These are phyloP conservation scores for Syzygium jambos DNA, from an alignment of 345 rosid genomes.

Conservation along the genomic window DNA sequence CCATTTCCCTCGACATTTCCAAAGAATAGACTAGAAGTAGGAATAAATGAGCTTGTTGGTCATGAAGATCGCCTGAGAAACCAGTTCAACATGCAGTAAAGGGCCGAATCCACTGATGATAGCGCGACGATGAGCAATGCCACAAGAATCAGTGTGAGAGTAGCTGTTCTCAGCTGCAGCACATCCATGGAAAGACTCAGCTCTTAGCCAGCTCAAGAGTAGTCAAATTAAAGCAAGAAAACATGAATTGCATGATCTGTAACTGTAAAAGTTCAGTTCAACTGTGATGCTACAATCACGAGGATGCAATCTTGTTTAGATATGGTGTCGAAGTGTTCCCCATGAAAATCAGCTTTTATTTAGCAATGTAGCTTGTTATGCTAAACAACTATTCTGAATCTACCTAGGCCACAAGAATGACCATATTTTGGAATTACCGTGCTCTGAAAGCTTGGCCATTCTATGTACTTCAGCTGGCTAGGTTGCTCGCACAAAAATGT, in stretches of 20 bases:
- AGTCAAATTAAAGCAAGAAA: not conserved
- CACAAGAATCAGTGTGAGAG: not conserved
- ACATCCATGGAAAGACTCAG: not conserved
- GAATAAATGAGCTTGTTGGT: not conserved
- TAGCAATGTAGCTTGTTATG: not conserved
- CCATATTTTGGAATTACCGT: not conserved
- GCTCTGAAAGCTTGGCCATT: slow-evolving; percentile 1
- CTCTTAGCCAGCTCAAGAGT: not conserved
- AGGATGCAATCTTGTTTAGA: not conserved
- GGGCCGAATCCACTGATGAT: not conserved
- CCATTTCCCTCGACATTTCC: not conserved
- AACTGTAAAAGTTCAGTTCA: not conserved
- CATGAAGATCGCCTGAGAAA: not conserved
- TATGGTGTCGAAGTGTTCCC: not conserved
- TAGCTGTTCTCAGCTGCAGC: not conserved
- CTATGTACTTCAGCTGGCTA: slow-evolving; percentile 1
- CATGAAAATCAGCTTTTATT: not conserved
- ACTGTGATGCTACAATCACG: not conserved
- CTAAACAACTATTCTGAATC: not conserved
- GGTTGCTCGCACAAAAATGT: not conserved
- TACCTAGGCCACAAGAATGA: not conserved
- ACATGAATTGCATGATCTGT: not conserved
- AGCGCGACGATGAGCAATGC: not conserved
- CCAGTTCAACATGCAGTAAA: not conserved
- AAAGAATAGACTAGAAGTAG: not conserved